phyloP scores from a whole-genome alignment of 2,329 filamentous ascomycete genomes.

The Curvularia spicifera region DNA sequence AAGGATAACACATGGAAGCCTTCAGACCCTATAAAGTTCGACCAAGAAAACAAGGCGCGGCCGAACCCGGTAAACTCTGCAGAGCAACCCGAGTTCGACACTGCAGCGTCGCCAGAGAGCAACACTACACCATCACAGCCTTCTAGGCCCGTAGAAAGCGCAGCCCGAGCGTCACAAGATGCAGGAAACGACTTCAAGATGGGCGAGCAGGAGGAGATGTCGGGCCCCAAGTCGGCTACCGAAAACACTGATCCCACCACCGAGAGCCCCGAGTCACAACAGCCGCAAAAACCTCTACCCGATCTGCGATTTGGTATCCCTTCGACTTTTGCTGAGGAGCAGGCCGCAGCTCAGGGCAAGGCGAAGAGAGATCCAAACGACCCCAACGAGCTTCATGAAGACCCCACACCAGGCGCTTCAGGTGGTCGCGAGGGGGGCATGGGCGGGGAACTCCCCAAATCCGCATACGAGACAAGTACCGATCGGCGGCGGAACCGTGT shows the following conservation, averaged over 20 bases:
- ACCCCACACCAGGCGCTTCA: slow-evolving; percentile 50
- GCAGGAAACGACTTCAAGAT: slow-evolving; percentile 31
- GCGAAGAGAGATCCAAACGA: slow-evolving; percentile 35
- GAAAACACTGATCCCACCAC: slow-evolving; percentile 49
- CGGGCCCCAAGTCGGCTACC: slow-evolving; percentile 41
- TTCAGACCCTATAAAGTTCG: slow-evolving; percentile 50
- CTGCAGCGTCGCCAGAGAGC: slow-evolving; percentile 20
- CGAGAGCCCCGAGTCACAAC: slow-evolving; percentile 51
- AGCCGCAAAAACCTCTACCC: slow-evolving; percentile 72
- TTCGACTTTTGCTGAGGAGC: slow-evolving; percentile 84
- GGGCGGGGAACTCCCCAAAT: slow-evolving; percentile 72
- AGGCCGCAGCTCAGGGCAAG: slow-evolving; percentile 49
- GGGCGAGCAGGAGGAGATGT: slow-evolving; percentile 48
- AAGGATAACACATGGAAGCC: slow-evolving; percentile 53
- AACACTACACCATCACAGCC: slow-evolving; percentile 34
- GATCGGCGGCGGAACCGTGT: slow-evolving; percentile 80
- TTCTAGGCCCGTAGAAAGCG: slow-evolving; percentile 33
- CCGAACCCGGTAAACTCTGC: slow-evolving; percentile 36
- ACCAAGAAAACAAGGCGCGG: slow-evolving; percentile 32
- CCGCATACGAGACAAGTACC: slow-evolving; percentile 87
- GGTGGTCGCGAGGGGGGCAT: slow-evolving; percentile 56
- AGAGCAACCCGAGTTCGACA: slow-evolving; percentile 47
- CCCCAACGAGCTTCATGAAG: slow-evolving; percentile 61
- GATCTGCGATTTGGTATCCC: slow-evolving; percentile 95
- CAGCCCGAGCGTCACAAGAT: slow-evolving; percentile 22